phyloP scores from a whole-genome alignment of 2,329 filamentous ascomycete species.

The Aureobasidium subglaciale region DNA sequence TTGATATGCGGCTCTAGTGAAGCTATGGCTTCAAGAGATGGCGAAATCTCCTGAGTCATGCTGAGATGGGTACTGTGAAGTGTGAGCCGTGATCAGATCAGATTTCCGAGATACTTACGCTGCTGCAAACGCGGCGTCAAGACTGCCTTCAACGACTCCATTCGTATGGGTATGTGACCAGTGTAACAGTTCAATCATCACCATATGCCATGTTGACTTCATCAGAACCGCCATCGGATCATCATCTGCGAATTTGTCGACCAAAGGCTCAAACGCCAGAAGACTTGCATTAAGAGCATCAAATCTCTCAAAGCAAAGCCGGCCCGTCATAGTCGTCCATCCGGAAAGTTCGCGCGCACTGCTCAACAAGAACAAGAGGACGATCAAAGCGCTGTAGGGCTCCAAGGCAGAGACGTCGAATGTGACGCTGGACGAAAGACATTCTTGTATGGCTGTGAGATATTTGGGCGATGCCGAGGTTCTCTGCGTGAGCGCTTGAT shows the following conservation, averaged over 20 bases:
- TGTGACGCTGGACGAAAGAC: not conserved
- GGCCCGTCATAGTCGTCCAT: not conserved
- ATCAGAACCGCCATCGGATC: not conserved
- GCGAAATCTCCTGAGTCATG: not conserved
- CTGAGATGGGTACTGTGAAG: not conserved
- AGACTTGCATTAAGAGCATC: not conserved
- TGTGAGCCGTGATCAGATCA: not conserved
- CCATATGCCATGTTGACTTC: not conserved
- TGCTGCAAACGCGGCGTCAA: not conserved
- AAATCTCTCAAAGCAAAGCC: not conserved
- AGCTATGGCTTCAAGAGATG: not conserved
- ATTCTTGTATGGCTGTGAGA: not conserved
- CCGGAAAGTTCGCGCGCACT: not conserved
- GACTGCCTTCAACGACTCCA: not conserved
- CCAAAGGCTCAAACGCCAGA: not conserved
- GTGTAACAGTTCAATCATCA: not conserved
- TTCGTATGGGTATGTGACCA: not conserved
- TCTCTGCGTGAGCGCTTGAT: constrained; percentile 22
- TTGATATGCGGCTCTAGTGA: not conserved
- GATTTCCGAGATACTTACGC: not conserved
- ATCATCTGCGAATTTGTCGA: not conserved
- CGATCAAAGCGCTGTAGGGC: not conserved
- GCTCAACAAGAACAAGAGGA: not conserved
- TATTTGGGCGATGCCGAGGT: not conserved
- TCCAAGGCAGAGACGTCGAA: not conserved